These are phyloP conservation scores for Pholiota conissans DNA, from an alignment of 768 basidiomycete genomes.

Conservation along the genomic window DNA sequence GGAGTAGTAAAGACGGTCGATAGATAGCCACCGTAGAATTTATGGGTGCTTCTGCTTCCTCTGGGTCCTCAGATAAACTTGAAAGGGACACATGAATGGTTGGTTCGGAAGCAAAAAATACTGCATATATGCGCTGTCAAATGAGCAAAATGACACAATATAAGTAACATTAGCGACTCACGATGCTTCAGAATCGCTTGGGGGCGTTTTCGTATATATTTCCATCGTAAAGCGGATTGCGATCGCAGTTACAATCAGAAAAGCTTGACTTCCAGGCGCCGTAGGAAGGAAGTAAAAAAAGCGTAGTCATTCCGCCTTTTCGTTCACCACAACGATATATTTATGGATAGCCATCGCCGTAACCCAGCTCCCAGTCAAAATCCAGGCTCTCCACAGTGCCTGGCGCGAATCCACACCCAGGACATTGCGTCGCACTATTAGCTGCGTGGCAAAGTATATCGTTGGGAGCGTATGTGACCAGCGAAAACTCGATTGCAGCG, in stretches of 20 bases:
- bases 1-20: background rate
- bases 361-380: too few species aligned
- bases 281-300: background rate
- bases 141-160: too few species aligned
- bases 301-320: background rate
- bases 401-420: background rate
- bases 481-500: background rate
- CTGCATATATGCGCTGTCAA: too few species aligned
- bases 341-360: too few species aligned
- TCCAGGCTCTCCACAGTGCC: too few species aligned
- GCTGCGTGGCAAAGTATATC: background rate
- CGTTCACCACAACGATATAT: background rate
- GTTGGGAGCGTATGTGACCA: background rate
- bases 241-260: background rate
- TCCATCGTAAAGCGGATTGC: background rate
- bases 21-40: background rate
- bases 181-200: background rate
- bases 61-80: too few species aligned
- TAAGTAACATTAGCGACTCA: background rate
- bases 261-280: background rate
- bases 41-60: background rate
- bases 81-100: too few species aligned
- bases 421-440: background rate
- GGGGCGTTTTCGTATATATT: background rate
- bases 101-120: too few species aligned